phyloP scores from a whole-genome alignment of 805 yeast genomes.

The Yarrowia osloensis region DNA sequence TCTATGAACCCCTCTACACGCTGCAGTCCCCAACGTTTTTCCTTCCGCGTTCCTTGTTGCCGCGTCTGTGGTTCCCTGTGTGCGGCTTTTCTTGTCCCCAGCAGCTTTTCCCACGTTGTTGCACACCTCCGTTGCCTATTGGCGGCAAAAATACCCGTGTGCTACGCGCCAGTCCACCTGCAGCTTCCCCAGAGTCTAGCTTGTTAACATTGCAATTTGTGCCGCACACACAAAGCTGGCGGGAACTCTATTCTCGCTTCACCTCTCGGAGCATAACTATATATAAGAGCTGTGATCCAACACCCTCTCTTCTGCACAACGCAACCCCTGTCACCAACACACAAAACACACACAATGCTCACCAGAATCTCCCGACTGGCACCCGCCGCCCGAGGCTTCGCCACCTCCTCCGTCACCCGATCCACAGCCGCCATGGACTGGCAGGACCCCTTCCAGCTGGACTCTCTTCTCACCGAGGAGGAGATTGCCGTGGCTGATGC shows the following conservation, averaged over 20 bases:
- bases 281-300: not conserved
- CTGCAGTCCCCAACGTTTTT: not conserved
- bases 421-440: constrained; percentile 41
- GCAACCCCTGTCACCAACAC: not conserved
- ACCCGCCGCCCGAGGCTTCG: constrained; percentile 18
- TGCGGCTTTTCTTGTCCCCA: not conserved
- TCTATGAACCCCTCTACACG: not conserved
- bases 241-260: constrained; percentile 1
- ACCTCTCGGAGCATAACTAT: not conserved
- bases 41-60: not conserved
- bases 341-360: constrained; percentile 9
- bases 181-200: constrained; percentile 21
- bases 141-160: constrained; percentile 6
- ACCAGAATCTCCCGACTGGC: constrained; percentile 11
- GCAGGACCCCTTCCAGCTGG: constrained; percentile 45
- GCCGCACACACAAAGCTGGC: constrained; percentile 26
- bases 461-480: constrained; percentile 45
- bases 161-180: not conserved
- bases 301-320: not conserved
- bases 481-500: constrained; percentile 45
- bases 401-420: constrained; percentile 14
- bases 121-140: no score
- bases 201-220: constrained; percentile 9
- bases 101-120: no score
- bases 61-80: not conserved